Conservation (phyloP, 352 stramenopile genomes). For the Globisporangium solare region DNA sequence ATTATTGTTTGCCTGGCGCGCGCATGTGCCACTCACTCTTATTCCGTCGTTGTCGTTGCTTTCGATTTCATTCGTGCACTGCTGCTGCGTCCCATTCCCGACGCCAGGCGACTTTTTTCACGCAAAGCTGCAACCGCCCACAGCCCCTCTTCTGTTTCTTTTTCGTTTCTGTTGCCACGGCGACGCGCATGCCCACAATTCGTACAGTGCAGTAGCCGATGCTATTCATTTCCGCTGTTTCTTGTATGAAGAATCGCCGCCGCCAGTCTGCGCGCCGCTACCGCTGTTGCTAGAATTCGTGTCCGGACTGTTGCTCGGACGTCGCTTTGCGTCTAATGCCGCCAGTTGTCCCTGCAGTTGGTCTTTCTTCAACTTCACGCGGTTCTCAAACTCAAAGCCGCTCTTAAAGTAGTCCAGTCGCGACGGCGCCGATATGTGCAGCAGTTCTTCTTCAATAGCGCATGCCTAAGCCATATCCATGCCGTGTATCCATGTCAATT, state of each 20-base stretch:
- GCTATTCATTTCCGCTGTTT: constrained; percentile 50
- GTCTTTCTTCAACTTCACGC: constrained; percentile 87
- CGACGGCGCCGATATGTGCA: constrained; percentile 86
- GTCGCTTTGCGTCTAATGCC: constrained; percentile 74
- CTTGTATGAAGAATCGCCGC: constrained; percentile 35
- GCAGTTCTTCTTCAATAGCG: constrained; percentile 85
- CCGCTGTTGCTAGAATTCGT: constrained; percentile 26
- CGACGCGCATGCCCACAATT: constrained; percentile 4
- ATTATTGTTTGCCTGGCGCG: constrained; percentile 3
- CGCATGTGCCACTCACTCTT: not conserved
- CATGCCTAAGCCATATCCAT: constrained; percentile 42
- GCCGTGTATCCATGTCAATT: not conserved
- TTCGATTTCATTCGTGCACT: no score
- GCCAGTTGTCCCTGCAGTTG: constrained; percentile 82
- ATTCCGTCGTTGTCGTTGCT: not conserved
- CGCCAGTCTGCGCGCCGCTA: constrained; percentile 13
- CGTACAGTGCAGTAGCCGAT: constrained; percentile 4
- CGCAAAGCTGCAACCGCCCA: no score
- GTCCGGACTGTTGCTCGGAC: constrained; percentile 36
- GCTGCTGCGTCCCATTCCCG: no score
- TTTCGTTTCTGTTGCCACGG: constrained; percentile 1
- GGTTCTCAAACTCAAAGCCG: constrained; percentile 89
- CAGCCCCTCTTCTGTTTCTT: constrained; percentile 2
- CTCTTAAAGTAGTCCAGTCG: constrained; percentile 90
- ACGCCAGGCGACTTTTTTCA: no score